Percentiles rank a stretch among this genome's conserved stretches.
These are phyloP conservation scores for Daldinia sp. DNA, from an alignment of 2,329 filamentous ascomycete species.

Conservation along the genomic window DNA sequence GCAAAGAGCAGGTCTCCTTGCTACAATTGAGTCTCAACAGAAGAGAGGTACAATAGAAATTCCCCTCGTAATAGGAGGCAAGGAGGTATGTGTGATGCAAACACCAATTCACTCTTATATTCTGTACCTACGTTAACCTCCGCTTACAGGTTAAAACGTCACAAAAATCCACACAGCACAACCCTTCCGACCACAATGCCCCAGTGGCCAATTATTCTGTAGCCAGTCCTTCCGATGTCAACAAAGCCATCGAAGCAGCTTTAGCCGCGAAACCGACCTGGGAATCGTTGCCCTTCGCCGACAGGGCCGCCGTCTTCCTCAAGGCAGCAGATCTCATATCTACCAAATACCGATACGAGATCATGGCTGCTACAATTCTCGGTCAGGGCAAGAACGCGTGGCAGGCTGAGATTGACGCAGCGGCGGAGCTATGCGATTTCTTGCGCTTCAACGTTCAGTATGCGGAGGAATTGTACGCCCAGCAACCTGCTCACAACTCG, in stretches of 20 bases:
- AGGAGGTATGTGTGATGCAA: slow-evolving; percentile 65
- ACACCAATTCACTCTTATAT: not conserved
- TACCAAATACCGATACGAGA: slow-evolving; percentile 93
- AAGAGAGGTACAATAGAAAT: slow-evolving; percentile 76
- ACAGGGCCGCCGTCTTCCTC: slow-evolving; percentile 91
- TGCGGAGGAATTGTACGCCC: slow-evolving; percentile 86
- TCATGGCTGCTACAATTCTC: slow-evolving; percentile 95
- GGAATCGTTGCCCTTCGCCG: slow-evolving; percentile 86
- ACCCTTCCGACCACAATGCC: slow-evolving; percentile 81
- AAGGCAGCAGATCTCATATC: slow-evolving; percentile 93
- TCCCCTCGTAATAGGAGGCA: slow-evolving; percentile 83
- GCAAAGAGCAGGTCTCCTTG: slow-evolving; percentile 78
- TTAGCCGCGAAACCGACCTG: slow-evolving; percentile 86
- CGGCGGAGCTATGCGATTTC: slow-evolving; percentile 92
- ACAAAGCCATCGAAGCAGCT: slow-evolving; percentile 81
- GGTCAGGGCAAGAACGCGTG: slow-evolving; percentile 98
- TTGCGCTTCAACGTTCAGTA: slow-evolving; percentile 94
- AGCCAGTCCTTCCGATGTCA: slow-evolving; percentile 78
- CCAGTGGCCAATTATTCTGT: slow-evolving; percentile 85
- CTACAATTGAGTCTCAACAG: slow-evolving; percentile 75
- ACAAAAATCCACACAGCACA: slow-evolving; percentile 73
- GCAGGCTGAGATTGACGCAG: slow-evolving; percentile 98
- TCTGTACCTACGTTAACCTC: slow-evolving; percentile 28
- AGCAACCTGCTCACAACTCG: slow-evolving; percentile 86
- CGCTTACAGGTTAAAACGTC: slow-evolving; percentile 70